These are phyloP conservation scores for Sporothrix curviconia DNA, from an alignment of 2,329 filamentous ascomycete genomes.

Conservation along the genomic window DNA sequence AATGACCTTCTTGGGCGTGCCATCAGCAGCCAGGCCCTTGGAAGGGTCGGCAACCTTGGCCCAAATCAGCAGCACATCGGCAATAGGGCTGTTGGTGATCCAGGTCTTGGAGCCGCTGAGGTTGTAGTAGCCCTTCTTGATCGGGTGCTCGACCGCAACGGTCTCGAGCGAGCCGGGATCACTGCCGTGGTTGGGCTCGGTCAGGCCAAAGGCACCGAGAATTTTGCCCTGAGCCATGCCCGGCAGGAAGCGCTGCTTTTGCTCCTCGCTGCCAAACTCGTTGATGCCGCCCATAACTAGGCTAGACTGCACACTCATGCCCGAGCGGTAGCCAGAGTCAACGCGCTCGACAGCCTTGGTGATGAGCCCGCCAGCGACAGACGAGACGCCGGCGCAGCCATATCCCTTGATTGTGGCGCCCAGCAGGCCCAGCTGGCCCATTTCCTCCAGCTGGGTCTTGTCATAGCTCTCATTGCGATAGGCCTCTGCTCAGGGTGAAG, in stretches of 20 bases:
- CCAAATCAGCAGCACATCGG: constrained; percentile 79
- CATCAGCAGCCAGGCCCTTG: constrained; percentile 40
- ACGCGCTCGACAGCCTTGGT: constrained; percentile 81
- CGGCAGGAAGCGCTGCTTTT: constrained; percentile 73
- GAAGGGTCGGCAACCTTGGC: constrained; percentile 85
- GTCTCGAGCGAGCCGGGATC: constrained; percentile 85
- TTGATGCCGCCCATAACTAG: constrained; percentile 81
- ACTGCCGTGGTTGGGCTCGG: constrained; percentile 82
- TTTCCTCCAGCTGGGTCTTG: constrained; percentile 70
- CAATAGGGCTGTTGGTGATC: constrained; percentile 87
- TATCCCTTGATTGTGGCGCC: constrained; percentile 79
- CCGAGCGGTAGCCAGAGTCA: constrained; percentile 78
- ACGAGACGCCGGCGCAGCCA: constrained; percentile 74
- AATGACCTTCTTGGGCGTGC: constrained; percentile 41
- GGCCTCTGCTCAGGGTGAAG: constrained; percentile 24
- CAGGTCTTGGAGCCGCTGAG: constrained; percentile 77
- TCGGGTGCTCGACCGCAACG: constrained; percentile 66
- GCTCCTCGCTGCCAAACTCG: constrained; percentile 72
- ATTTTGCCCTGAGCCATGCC: constrained; percentile 69
- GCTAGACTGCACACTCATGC: constrained; percentile 83
- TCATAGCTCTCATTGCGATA: constrained; percentile 78
- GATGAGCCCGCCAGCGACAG: constrained; percentile 74
- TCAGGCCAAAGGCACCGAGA: constrained; percentile 75
- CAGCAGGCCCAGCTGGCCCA: constrained; percentile 76
- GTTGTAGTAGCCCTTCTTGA: constrained; percentile 68